Conservation (phyloP, 257 asterid genomes). For the Solanum sparsipilum region DNA sequence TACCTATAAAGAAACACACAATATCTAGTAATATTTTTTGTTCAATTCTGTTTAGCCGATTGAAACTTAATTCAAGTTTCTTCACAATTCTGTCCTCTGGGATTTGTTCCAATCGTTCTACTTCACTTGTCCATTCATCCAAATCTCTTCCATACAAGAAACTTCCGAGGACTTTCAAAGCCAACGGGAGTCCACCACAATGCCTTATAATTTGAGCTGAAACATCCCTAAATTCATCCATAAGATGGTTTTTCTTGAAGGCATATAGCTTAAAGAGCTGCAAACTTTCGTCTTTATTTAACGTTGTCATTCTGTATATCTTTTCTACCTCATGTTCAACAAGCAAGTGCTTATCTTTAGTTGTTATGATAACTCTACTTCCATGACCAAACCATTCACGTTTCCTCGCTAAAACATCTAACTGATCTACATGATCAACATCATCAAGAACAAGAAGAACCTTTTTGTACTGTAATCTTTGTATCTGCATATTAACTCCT, state of each 20-base stretch:
- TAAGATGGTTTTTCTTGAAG: not conserved
- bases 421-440: not conserved
- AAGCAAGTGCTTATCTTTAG: not conserved
- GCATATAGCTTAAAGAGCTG: not conserved
- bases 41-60: not conserved
- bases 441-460: not conserved
- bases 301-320: not conserved
- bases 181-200: conserved; percentile 1
- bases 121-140: not conserved
- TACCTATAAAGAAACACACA: not conserved
- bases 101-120: not conserved
- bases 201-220: not conserved
- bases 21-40: not conserved
- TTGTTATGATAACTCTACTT: conserved; percentile 8
- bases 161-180: not conserved
- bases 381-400: not conserved
- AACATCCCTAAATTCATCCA: not conserved
- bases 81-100: not conserved
- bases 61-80: not conserved
- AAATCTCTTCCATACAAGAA: not conserved
- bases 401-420: not conserved
- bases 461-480: not conserved
- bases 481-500: not conserved
- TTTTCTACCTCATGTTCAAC: not conserved
- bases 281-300: not conserved